A percentile compares a stretch with the other conserved stretches of the same genome.
Conservation (phyloP, 2,329 filamentous ascomycete genomes). For the Diaporthe humulicola region DNA sequence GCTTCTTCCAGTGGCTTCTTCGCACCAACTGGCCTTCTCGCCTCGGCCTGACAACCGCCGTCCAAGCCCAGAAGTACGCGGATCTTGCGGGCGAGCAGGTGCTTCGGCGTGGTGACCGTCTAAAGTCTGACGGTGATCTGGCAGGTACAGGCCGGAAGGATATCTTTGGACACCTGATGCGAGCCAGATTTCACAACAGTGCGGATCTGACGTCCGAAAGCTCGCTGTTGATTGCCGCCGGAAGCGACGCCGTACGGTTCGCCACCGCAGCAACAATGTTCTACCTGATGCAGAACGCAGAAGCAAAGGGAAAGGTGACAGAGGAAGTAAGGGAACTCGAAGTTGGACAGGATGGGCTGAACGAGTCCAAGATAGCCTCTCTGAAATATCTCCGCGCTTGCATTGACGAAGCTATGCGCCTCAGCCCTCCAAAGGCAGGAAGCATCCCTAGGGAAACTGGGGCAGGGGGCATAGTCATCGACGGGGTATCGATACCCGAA, state of each 20-base stretch:
- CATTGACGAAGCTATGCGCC: neutral
- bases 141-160: neutral
- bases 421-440: slow-evolving; percentile 1
- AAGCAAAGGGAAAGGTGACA: neutral
- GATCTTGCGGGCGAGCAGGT: neutral
- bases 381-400: slow-evolving; percentile 25
- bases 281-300: slow-evolving; percentile 2
- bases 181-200: neutral
- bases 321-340: neutral
- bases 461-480: neutral
- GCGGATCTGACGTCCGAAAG: neutral
- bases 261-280: slow-evolving; percentile 1
- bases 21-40: neutral
- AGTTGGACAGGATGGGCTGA: neutral
- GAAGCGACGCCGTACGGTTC: slow-evolving; percentile 12
- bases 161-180: slow-evolving; percentile 9
- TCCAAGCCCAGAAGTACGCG: neutral
- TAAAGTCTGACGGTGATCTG: neutral
- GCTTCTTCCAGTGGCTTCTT: slow-evolving; percentile 21
- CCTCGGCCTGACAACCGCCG: neutral
- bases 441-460: slow-evolving; percentile 11
- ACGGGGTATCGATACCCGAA: neutral
- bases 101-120: neutral
- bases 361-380: neutral
- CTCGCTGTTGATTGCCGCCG: slow-evolving; percentile 13